Evolutionary conservation across 2,329 filamentous ascomycete genomes (phyloP), one percentile per base, ranked within the genome.

Genomic region (Scortechinia acanthostroma): DNA sequence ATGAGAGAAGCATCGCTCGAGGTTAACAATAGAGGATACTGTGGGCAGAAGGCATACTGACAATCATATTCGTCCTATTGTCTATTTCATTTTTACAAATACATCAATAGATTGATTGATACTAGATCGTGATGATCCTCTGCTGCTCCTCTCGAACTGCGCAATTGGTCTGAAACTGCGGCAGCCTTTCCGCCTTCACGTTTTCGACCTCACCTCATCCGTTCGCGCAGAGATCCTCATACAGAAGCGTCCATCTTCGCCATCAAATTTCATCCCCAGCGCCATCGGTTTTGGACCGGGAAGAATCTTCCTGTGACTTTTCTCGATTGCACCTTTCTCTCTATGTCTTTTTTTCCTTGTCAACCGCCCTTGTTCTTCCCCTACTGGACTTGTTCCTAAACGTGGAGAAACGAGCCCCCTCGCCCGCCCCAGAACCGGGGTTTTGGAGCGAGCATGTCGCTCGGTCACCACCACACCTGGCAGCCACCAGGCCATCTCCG

Each of bases 341-440:
- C 35, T 40, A 40, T 40, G 35, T 19, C 10, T 10, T 10, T 40
- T 40, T 40, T 17, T 6, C 6, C 6, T 17, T 6, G 6, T 13
- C 14, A 40, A 40, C 14, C 35, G 10, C 35, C 17, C 35, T 40
- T 17, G 10, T 13, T 13, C 13, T 40, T 13, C 10, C 35, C 35
- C 20, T 17, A 15, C 6, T 6, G 35, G 6, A 10, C 35, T 10
- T 40, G 35, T 15, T 40, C 17, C 35, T 40, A 40, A 40, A 13
- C 14, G 35, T 40, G 35, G 35, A 40, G 35, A 17, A 10, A 15
- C 35, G 35, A 40, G 35, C 17, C 25, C 25, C 25, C 35, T 40
- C 35, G 35, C 35, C 35, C 35, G 35, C 35, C 35, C 35, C 35
- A 40, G 35, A 40, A 40, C 17, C 35, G 35, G 35, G 35, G 35